phyloP scores from a whole-genome alignment of 768 basidiomycete species.

The Leccinum longicurvipes region DNA sequence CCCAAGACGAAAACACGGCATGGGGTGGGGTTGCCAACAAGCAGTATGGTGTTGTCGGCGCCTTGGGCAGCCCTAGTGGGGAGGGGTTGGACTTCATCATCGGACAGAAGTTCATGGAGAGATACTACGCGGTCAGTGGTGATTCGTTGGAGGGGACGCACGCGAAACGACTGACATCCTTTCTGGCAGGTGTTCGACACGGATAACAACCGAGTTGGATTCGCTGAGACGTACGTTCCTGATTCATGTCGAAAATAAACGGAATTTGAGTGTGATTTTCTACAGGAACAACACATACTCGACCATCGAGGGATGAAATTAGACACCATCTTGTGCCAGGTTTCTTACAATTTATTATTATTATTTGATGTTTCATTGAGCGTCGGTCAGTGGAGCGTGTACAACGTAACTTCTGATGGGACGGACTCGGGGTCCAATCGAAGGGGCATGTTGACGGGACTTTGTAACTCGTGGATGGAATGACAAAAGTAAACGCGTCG shows the following conservation, averaged over 20 bases:
- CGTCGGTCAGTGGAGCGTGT: no score
- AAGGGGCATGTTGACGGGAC: no score
- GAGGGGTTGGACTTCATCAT: not conserved
- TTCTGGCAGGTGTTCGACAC: not conserved
- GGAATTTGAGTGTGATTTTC: not conserved
- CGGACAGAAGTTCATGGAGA: not conserved
- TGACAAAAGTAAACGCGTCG: no score
- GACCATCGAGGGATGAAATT: no score
- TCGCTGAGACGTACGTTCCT: not conserved
- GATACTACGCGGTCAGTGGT: not conserved
- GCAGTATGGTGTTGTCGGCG: not conserved
- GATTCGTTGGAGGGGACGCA: not conserved
- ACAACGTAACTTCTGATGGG: no score
- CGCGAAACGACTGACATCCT: not conserved
- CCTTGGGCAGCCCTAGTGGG: not conserved
- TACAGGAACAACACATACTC: not conserved
- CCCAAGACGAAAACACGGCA: not conserved
- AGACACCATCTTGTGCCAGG: no score
- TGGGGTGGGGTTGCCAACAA: not conserved
- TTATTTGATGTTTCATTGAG: no score
- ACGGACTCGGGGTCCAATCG: no score
- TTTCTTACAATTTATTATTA: no score
- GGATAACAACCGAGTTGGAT: not conserved
- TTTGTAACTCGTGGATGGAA: no score
- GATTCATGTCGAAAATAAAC: not conserved